Evolutionary conservation across 305 asterid species (phyloP).

Genomic region (Solanum aculeatissimum): DNA sequence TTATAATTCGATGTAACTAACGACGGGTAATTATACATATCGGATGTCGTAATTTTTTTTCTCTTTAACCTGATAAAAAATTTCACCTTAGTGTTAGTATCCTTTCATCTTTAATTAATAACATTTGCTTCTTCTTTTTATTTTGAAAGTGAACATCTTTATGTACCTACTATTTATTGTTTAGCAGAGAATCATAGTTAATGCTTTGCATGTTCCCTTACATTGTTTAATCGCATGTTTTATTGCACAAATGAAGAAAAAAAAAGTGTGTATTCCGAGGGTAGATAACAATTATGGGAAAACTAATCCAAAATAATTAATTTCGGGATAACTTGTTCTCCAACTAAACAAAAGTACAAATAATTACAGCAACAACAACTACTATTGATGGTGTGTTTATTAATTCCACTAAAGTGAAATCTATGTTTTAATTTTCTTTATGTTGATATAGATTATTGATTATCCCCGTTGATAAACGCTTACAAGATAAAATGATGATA

Average conservation of each 20-base stretch:
- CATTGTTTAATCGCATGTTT: not conserved
- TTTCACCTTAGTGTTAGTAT: no score
- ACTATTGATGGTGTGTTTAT: not conserved
- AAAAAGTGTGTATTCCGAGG: not conserved
- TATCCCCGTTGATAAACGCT: not conserved
- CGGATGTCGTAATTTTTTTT: no score
- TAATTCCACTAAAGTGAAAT: not conserved
- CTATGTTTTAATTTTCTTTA: not conserved
- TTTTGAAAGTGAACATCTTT: not conserved
- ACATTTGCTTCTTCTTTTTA: not conserved
- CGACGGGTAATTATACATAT: no score
- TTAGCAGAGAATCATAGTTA: not conserved
- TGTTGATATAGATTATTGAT: not conserved
- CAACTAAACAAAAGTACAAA: not conserved
- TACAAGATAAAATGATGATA: not conserved
- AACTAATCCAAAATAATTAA: no score
- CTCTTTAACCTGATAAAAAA: no score
- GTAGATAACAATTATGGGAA: no score
- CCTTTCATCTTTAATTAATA: no score
- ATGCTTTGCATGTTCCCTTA: not conserved
- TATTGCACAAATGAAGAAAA: not conserved
- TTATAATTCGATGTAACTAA: no score
- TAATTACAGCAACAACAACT: not conserved
- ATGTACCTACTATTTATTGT: not conserved
- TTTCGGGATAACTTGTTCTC: no score